A percentile compares a stretch with the other conserved stretches of the same genome.
Evolutionary conservation across 768 basidiomycete species (phyloP).

Genomic region (Lentinula raphanica): DNA sequence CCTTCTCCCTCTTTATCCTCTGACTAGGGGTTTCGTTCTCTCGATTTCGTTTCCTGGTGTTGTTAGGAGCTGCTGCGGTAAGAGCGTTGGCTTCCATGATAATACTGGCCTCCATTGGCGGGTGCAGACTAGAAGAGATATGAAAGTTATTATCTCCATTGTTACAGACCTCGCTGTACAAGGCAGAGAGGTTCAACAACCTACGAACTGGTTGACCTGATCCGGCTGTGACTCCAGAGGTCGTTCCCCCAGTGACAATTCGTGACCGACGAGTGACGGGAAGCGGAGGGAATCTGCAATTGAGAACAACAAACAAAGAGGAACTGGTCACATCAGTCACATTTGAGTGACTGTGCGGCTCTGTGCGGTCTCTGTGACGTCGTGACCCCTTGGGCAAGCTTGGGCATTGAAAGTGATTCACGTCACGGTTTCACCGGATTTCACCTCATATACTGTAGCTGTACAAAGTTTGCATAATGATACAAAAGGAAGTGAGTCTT

Average conservation of each 20-base stretch:
- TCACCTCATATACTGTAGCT: too few relatives aligned
- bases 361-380: too few relatives aligned
- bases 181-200: neutral
- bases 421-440: too few relatives aligned
- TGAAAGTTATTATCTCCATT: neutral
- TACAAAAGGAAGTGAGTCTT: too few relatives aligned
- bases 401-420: too few relatives aligned
- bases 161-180: neutral
- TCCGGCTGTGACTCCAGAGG: conserved; percentile 1
- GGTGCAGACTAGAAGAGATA: neutral
- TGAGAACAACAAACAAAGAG: too few relatives aligned
- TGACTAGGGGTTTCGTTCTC: conserved; percentile 73
- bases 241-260: conserved; percentile 1
- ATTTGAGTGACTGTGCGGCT: too few relatives aligned
- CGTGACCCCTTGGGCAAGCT: too few relatives aligned
- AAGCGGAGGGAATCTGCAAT: neutral
- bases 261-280: conserved; percentile 4
- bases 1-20: conserved; percentile 77
- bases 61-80: neutral
- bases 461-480: too few relatives aligned
- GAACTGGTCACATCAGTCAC: too few relatives aligned
- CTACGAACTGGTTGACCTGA: neutral
- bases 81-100: neutral
- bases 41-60: conserved; percentile 53
- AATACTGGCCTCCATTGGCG: too few relatives aligned